phyloP scores from a whole-genome alignment of 2,329 filamentous ascomycete genomes.

The Monilinia fructicola region DNA sequence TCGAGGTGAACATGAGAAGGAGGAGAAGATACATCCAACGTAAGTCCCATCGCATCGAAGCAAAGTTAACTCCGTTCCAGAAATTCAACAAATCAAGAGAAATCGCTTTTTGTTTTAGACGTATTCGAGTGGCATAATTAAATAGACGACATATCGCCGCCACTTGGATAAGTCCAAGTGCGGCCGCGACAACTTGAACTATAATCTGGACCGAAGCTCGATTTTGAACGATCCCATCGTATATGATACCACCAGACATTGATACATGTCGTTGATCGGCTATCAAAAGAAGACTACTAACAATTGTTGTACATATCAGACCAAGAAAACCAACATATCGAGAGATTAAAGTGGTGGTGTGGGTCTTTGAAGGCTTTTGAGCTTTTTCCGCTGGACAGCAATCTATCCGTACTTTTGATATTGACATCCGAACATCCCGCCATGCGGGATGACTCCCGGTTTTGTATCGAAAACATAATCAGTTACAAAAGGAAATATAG shows the following conservation, averaged over 20 bases:
- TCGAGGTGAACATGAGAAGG: no score
- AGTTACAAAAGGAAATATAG: background rate
- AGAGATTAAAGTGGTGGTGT: background rate
- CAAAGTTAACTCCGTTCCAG: conserved; percentile 12
- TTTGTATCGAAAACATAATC: background rate
- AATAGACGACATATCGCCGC: conserved; percentile 21
- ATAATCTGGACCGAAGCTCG: conserved; percentile 23
- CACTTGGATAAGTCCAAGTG: conserved; percentile 18
- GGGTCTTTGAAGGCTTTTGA: background rate
- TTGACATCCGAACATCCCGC: background rate
- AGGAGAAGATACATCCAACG: no score
- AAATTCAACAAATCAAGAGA: conserved; percentile 20
- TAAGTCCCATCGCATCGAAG: conserved; percentile 14
- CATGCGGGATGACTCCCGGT: background rate
- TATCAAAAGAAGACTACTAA: no score
- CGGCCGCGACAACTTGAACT: conserved; percentile 24
- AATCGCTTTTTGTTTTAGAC: background rate
- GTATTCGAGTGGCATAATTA: conserved; percentile 22
- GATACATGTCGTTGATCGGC: background rate
- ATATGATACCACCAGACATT: background rate
- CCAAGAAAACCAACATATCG: background rate
- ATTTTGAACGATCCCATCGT: conserved; percentile 20
- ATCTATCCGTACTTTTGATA: background rate
- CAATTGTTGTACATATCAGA: no score
- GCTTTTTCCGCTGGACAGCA: background rate